Percentiles rank a stretch among this genome's conserved stretches.
Evolutionary conservation across 768 basidiomycete genomes (phyloP).

Genomic region (Russula brevipes): DNA sequence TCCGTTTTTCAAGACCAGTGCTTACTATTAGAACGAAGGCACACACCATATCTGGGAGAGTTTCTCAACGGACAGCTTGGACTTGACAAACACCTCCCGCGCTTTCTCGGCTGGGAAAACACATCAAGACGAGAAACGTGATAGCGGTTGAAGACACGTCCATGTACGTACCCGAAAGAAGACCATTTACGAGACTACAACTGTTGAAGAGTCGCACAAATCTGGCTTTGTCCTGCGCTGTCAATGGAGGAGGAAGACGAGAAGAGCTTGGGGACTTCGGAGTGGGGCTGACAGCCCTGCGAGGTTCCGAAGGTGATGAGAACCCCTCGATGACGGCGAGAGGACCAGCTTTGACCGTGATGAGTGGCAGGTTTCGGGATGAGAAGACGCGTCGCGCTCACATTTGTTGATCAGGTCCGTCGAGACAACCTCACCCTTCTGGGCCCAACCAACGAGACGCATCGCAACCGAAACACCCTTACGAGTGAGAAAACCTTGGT

Average conservation of each 20-base stretch:
- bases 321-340: conserved; percentile 75
- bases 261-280: conserved; percentile 53
- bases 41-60: conserved; percentile 88
- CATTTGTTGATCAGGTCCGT: conserved; percentile 63
- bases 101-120: conserved; percentile 69
- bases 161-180: conserved; percentile 60
- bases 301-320: conserved; percentile 46
- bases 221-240: conserved; percentile 76
- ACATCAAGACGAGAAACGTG: background rate
- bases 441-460: conserved; percentile 90
- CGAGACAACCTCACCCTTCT: conserved; percentile 70
- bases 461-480: conserved; percentile 85
- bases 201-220: conserved; percentile 75
- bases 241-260: conserved; percentile 56
- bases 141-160: background rate
- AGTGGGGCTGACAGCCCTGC: conserved; percentile 43
- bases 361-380: conserved; percentile 20
- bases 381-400: conserved; percentile 37
- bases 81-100: conserved; percentile 85
- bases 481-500: conserved; percentile 86
- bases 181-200: conserved; percentile 65
- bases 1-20: background rate
- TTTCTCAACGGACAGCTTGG: conserved; percentile 78
- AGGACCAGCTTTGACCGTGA: conserved; percentile 62
- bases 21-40: no score